Conservation (phyloP, 345 rosid genomes). For the Eutrema heterophyllum region DNA sequence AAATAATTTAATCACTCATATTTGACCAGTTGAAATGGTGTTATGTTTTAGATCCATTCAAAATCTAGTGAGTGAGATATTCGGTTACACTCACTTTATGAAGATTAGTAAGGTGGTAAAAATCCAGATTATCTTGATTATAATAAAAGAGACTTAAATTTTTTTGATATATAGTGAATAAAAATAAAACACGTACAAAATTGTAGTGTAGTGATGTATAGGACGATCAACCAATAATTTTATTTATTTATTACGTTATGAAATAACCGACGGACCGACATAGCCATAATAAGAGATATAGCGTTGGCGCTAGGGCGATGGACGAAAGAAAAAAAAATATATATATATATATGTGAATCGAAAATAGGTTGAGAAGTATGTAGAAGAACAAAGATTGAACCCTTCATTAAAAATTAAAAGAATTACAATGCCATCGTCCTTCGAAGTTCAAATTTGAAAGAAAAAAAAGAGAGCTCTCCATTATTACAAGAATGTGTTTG, state of each 20-base stretch:
- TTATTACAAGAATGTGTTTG: background rate
- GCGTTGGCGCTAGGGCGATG: too few species aligned
- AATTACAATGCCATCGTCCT: background rate
- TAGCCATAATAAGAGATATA: too few species aligned
- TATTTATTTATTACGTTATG: background rate
- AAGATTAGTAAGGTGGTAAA: too few species aligned
- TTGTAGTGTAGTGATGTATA: background rate
- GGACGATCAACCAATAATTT: background rate
- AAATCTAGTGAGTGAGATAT: too few species aligned
- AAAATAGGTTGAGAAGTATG: background rate
- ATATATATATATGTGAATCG: background rate
- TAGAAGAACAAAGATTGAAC: background rate
- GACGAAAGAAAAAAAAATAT: too few species aligned
- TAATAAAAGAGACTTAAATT: too few species aligned
- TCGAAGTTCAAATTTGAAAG: background rate
- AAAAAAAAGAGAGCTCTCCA: background rate
- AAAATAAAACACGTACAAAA: background rate
- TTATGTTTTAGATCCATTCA: too few species aligned
- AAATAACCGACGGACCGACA: background rate
- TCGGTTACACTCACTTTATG: too few species aligned
- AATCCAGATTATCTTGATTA: too few species aligned
- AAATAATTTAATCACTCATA: too few species aligned
- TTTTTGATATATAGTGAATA: background rate
- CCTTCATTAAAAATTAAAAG: background rate
- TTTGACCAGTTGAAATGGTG: too few species aligned